Evolutionary conservation across 1,284 basidiomycete genomes (phyloP), one percentile per base, ranked within the genome.

Genomic region (Malassezia brasiliensis): DNA sequence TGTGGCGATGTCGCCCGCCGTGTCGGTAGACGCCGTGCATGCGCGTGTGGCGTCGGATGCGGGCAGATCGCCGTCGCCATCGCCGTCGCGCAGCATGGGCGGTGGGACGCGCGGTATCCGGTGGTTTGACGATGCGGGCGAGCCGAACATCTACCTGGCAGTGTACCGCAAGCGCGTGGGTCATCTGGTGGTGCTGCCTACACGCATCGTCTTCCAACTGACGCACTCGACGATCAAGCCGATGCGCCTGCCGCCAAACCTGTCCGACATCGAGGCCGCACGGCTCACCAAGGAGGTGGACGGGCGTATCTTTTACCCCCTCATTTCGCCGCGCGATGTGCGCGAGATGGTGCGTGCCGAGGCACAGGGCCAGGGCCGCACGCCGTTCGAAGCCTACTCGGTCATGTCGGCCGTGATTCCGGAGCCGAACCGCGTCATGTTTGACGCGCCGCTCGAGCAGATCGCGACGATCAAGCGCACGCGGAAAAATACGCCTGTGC

Each of bases 151-250:
- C 31, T 52, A 40, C 40, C 38, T 57, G 28, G 55, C 55, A 22
- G 55, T 57, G 45, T 22, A 47, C 22, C 50, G 55, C 45, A 52
- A 49, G 41, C 55, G 55, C n/a, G 38, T 57, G 7, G 55, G 55
- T 14, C 55, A 57, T 41, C 37, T 57, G 45, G 11, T 57, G 9
- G 55, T 57, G 19, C 42, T 57, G 9, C 55, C 55, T 10, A 38
- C 31, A 39, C 55, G 55, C 40, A 22, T 57, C 34, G 55, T 48
- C 2, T 57, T 57, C 30, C 39, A 48, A 22, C 42, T 52, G 7
- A 36, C 55, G 11, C 40, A 52, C 28, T 32, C 44, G 7, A 44
- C 50, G 25, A 39, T 36, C 17, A 46, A 39, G 35, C 55, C 46
- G 19, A n/a, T 40, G 7, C 17, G 37, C n/a, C 14, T 30, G 15